Evolutionary conservation across 129 eudicot genomes (phyloP).

Genomic region (Flaveria bidentis): DNA sequence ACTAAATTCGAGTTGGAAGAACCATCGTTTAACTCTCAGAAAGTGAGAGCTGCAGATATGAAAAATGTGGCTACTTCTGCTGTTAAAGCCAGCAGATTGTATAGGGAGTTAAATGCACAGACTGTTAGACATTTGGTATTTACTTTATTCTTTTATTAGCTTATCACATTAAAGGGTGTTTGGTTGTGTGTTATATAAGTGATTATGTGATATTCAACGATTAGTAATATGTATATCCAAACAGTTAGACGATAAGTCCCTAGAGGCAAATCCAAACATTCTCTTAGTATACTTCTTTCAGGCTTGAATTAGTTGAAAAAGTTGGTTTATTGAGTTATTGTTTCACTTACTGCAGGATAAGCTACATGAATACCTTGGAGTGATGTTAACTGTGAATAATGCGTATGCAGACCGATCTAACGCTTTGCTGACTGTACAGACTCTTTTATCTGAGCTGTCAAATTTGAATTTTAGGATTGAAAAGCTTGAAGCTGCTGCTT

Average conservation of each 20-base stretch:
- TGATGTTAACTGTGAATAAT: slow-evolving; percentile 82
- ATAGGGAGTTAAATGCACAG: slow-evolving; percentile 76
- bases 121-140: slow-evolving; percentile 88
- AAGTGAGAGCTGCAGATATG: slow-evolving; percentile 74
- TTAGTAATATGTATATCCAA: not conserved
- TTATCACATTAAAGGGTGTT: slow-evolving; percentile 16
- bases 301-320: not conserved
- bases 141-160: slow-evolving; percentile 20
- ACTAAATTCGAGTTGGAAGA: slow-evolving; percentile 87
- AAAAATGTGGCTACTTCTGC: slow-evolving; percentile 94
- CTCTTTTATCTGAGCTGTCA: slow-evolving; percentile 74
- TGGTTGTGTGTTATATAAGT: not conserved
- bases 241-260: not conserved
- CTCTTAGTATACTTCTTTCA: not conserved
- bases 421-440: slow-evolving; percentile 89
- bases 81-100: slow-evolving; percentile 90
- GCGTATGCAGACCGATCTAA: slow-evolving; percentile 89
- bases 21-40: slow-evolving; percentile 68
- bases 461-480: slow-evolving; percentile 63
- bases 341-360: slow-evolving; percentile 62
- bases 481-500: slow-evolving; percentile 91
- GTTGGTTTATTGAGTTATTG: not conserved
- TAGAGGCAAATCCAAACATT: not conserved
- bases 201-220: not conserved
- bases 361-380: slow-evolving; percentile 95